Conservation (phyloP, 2,329 filamentous ascomycete genomes). For the Fusarium sp. region DNA sequence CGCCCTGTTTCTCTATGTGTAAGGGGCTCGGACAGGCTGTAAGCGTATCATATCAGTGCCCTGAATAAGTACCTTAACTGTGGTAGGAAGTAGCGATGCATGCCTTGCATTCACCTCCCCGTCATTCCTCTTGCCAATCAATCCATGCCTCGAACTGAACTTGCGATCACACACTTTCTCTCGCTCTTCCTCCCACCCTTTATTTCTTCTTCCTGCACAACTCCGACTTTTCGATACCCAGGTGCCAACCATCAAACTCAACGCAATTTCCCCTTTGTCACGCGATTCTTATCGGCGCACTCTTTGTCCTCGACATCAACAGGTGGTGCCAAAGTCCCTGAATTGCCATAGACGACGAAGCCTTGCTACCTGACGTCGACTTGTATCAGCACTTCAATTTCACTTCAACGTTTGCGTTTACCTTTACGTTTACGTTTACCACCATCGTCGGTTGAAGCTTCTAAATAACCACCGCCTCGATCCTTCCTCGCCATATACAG, state of each 20-base stretch:
- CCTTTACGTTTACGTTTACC: not conserved
- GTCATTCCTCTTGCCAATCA: conserved; percentile 22
- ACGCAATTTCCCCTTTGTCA: not conserved
- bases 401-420: not conserved
- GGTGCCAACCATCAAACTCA: not conserved
- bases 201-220: conserved; percentile 7
- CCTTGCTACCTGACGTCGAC: conserved; percentile 19
- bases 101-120: conserved; percentile 31
- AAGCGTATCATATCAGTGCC: not conserved
- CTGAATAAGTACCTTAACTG: not conserved
- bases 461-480: not conserved
- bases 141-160: conserved; percentile 14
- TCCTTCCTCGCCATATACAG: conserved; percentile 3
- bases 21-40: conserved; percentile 10
- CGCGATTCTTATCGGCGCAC: conserved; percentile 2
- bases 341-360: conserved; percentile 28
- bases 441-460: not conserved
- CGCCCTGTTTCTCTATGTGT: not conserved
- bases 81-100: conserved; percentile 20
- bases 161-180: conserved; percentile 27
- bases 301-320: conserved; percentile 4
- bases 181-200: conserved; percentile 2
- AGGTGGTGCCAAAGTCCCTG: conserved; percentile 20
- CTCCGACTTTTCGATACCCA: conserved; percentile 4
- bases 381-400: conserved; percentile 12